These are phyloP conservation scores for Globisporangium paroecandrum DNA, from an alignment of 352 stramenopile genomes.

Conservation along the genomic window DNA sequence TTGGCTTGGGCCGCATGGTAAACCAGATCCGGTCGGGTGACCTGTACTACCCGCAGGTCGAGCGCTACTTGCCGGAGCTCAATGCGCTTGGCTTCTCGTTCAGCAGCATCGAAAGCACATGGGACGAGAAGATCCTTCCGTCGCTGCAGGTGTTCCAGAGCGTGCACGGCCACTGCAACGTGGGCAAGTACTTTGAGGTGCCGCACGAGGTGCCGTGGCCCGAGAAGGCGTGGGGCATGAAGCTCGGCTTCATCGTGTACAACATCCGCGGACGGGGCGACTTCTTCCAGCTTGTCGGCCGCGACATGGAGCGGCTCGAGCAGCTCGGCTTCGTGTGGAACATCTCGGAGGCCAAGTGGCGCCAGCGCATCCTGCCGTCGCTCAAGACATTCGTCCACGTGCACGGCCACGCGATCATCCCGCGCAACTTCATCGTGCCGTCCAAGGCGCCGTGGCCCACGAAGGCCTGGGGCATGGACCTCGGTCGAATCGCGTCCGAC, in stretches of 20 bases:
- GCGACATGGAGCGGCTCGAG: constrained; percentile 41
- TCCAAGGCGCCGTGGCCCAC: constrained; percentile 34
- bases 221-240: constrained; percentile 26
- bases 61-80: constrained; percentile 33
- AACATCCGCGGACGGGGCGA: constrained; percentile 52
- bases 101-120: constrained; percentile 42
- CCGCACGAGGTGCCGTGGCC: constrained; percentile 36
- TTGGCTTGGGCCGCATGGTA: constrained; percentile 39
- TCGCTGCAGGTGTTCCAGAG: constrained; percentile 37
- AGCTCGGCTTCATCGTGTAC: constrained; percentile 50
- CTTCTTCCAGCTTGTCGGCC: constrained; percentile 46
- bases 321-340: constrained; percentile 61
- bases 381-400: constrained; percentile 41
- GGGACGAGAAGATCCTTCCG: constrained; percentile 49
- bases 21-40: constrained; percentile 42
- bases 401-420: constrained; percentile 31
- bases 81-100: constrained; percentile 47
- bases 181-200: constrained; percentile 38
- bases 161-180: constrained; percentile 41
- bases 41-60: constrained; percentile 29
- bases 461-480: constrained; percentile 28
- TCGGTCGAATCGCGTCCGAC: constrained; percentile 32
- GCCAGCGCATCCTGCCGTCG: constrained; percentile 36
- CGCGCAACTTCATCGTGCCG: constrained; percentile 52
- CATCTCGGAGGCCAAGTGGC: constrained; percentile 39